Evolutionary conservation across 2,329 filamentous ascomycete genomes (phyloP), one percentile per base, ranked within the genome.

Genomic region (Phialophora expanda): DNA sequence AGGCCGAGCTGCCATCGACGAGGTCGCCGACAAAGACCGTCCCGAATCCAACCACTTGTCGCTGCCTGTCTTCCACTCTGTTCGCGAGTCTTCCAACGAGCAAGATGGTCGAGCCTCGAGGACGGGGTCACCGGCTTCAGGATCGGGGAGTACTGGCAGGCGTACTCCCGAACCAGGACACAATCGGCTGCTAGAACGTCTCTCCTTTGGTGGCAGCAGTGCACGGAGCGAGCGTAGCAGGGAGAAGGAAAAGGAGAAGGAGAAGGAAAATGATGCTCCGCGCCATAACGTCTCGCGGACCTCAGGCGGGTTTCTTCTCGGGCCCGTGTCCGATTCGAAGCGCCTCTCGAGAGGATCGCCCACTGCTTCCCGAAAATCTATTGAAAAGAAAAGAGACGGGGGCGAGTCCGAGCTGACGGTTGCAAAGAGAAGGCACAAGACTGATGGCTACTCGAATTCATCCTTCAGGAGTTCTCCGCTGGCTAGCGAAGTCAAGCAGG

Each of bases 301-400:
- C 68, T 79, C 79, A 7, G 75, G 80, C 60, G 78, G 78, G 3
- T 82, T 82, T 65, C 71, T 86, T 50, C 74, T 85, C 44, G 81
- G 84, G 41, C 73, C 77, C 22, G 70, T 77, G 70, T 74, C 79
- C 67, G 67, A 74, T 68, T 75, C 67, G 32, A 76, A 50, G 67
- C 75, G 70, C 68, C 74, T 66, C 66, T 75, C 61, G 73, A 69
- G 57, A 73, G 70, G 59, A 64, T 74, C 66, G 66, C 70, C 64
- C 11, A 60, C 73, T 55, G 70, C 69, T 57, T 73, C 75, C 32
- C 69, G 73, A 34, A 70, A 72, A 8, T 75, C 78, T 28, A 68
- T 71, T 20, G 78, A 76, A 61, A 76, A 77, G 65, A 83, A 81
- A 71, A 78, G 77, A 65, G 78, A 75, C 67, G 76, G 73, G 34